Percentiles rank a stretch among this genome's conserved stretches.
These are phyloP conservation scores for Boletus coccyginus DNA, from an alignment of 768 basidiomycete genomes.

Conservation along the genomic window DNA sequence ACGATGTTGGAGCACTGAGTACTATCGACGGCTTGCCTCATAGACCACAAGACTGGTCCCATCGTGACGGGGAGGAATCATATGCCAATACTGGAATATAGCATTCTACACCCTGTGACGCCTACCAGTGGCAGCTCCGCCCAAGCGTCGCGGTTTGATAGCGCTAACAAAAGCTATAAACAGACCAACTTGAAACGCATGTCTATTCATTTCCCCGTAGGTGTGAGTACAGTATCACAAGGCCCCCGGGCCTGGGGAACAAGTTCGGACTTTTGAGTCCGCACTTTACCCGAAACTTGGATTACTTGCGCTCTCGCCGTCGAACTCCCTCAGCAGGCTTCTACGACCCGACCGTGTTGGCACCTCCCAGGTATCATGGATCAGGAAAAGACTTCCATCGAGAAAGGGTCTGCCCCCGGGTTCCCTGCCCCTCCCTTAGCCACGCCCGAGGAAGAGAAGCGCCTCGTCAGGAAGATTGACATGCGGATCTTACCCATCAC, in stretches of 20 bases:
- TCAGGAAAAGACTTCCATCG: constrained; percentile 14
- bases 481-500: constrained; percentile 45
- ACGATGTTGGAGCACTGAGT: too few species aligned
- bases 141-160: background rate
- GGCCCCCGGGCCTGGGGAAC: too few species aligned
- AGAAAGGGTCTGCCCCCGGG: background rate
- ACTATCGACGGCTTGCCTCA: too few species aligned
- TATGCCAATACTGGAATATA: too few species aligned
- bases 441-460: constrained; percentile 33
- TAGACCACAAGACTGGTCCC: too few species aligned
- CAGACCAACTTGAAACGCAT: too few species aligned
- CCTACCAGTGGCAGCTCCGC: background rate
- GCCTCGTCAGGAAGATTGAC: constrained; percentile 39
- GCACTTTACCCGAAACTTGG: background rate
- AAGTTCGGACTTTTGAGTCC: background rate
- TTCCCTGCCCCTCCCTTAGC: constrained; percentile 10
- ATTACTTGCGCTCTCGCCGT: background rate
- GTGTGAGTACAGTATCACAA: too few species aligned
- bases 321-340: background rate
- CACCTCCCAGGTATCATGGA: constrained; percentile 11
- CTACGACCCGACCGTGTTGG: background rate
- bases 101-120: background rate
- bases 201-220: too few species aligned
- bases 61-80: too few species aligned
- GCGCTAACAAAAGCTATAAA: too few species aligned